phyloP scores from a whole-genome alignment of 371 early-diverging fungal species.

The Apophysomyces trapeziformis region DNA sequence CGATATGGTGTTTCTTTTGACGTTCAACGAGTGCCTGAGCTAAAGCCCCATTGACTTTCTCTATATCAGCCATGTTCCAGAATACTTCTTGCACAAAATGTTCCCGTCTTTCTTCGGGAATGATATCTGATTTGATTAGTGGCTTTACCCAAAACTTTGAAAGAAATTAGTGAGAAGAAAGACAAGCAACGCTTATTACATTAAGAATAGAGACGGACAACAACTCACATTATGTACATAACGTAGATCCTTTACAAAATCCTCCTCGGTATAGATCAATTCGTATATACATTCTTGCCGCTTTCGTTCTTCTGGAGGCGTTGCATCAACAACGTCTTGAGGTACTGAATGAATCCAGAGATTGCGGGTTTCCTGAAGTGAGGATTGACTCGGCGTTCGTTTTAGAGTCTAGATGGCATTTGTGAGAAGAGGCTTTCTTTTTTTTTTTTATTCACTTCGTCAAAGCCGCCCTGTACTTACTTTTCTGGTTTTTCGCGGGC shows the following conservation, averaged over 20 bases:
- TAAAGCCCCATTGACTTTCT: conserved; percentile 72
- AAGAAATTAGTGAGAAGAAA: neutral
- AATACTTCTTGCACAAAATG: conserved; percentile 84
- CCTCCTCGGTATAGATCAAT: conserved; percentile 83
- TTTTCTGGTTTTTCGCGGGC: conserved; percentile 58
- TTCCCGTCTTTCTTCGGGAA: conserved; percentile 65
- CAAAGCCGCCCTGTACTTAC: conserved; percentile 1
- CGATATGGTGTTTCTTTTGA: conserved; percentile 75
- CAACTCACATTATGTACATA: conserved; percentile 31
- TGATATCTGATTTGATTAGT: conserved; percentile 67
- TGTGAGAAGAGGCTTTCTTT: conserved; percentile 24
- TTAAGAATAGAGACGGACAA: neutral
- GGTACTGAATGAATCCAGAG: conserved; percentile 35
- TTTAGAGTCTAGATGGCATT: conserved; percentile 7
- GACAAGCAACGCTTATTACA: neutral
- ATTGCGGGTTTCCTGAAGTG: conserved; percentile 18
- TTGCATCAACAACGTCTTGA: conserved; percentile 23
- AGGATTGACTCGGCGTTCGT: conserved; percentile 14
- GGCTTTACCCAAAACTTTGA: conserved; percentile 71
- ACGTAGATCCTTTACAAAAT: conserved; percentile 77
- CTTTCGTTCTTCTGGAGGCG: conserved; percentile 64
- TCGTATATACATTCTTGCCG: conserved; percentile 92
- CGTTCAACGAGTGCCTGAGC: conserved; percentile 68
- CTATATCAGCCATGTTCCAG: conserved; percentile 79
- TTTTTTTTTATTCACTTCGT: neutral